Conservation (phyloP, 495 filamentous ascomycete species). For the Xylaria castorea region DNA sequence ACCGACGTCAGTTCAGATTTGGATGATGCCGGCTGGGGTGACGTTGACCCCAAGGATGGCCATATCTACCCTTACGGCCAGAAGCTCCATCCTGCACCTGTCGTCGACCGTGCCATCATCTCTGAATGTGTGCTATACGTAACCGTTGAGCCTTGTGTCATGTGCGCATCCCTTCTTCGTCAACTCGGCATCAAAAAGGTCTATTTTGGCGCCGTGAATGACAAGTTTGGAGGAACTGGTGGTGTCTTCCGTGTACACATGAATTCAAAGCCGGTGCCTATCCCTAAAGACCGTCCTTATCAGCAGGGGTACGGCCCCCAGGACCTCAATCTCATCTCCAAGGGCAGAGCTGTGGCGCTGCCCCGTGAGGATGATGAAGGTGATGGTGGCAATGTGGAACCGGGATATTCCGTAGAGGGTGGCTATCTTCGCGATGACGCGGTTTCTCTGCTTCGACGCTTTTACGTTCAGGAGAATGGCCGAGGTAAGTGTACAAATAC, state of each 20-base stretch:
- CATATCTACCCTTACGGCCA: conserved; percentile 58
- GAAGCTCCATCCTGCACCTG: conserved; percentile 53
- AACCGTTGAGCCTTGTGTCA: conserved; percentile 96
- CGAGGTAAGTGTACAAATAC: conserved; percentile 62
- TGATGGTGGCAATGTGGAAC: conserved; percentile 64
- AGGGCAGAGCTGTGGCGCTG: conserved; percentile 30
- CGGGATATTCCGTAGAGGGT: conserved; percentile 75
- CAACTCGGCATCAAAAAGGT: conserved; percentile 83
- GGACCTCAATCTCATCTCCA: conserved; percentile 31
- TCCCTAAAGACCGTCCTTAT: conserved; percentile 33
- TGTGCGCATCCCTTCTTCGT: conserved; percentile 93
- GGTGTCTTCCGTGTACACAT: conserved; percentile 86
- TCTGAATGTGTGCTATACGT: conserved; percentile 84
- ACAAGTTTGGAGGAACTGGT: conserved; percentile 94
- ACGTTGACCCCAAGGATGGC: conserved; percentile 51
- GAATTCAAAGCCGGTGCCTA: conserved; percentile 59
- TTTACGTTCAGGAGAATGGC: conserved; percentile 96
- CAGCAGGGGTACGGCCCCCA: conserved; percentile 39
- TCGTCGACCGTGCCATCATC: conserved; percentile 62
- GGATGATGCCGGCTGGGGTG: conserved; percentile 47
- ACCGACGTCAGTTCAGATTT: conserved; percentile 30
- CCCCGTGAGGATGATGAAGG: conserved; percentile 40
- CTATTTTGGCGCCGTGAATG: conserved; percentile 94
- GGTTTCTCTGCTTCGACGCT: conserved; percentile 86
- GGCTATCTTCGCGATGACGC: conserved; percentile 87